Base-by-base conservation (phyloP, 2,329 filamentous ascomycete species). In the Plectosphaerella sp. region DNA sequence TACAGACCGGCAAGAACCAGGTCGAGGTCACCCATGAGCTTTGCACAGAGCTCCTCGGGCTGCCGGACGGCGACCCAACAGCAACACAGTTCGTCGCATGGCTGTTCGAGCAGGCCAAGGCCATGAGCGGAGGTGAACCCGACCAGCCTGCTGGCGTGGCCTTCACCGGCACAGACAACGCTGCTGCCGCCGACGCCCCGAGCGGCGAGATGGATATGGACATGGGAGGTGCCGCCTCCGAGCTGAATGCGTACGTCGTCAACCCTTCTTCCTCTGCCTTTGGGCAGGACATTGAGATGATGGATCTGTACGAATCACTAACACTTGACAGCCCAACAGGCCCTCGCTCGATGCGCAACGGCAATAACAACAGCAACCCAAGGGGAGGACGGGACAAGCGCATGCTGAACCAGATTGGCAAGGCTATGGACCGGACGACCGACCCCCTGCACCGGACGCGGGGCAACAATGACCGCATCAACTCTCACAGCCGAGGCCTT, bases 1-100 rank as follows among this genome's bases (percentile, higher is more conserved):
- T 99, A 33, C 90, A 90, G 57, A 97, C 97, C 72, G 91, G 92
- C 62, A 97, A 96, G 71, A 91, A 88, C 4, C 87, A 96, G 67
- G 85, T 92, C 48, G 88, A 97, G 67, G 93, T 99, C 59, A 88
- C 91, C 10, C 77, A 83, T 43, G 94, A 99, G 67, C 83, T 99
- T 14, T 88, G 92, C 1, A 88, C 86, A 58, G 94, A 99, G 62
- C 80, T 99, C 42, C 81, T 99, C 3, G 85, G 85, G 52, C 80
- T 97, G 5, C 84, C 84, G 3, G 85, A 91, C 46, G 91, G 96
- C 54, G 93, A 97, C 61, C 84, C 88, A 48, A 86, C 86, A 58
- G 90, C 91, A 8, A 83, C 82, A 56, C 87, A 92, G 51, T 97
- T 99, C 66, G 86, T 92, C 56, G 81, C 79, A 66, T 99, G 94